Evolutionary conservation across 1,139 yeast genomes (phyloP).

Genomic region (Zygosaccharomyces sapae): DNA sequence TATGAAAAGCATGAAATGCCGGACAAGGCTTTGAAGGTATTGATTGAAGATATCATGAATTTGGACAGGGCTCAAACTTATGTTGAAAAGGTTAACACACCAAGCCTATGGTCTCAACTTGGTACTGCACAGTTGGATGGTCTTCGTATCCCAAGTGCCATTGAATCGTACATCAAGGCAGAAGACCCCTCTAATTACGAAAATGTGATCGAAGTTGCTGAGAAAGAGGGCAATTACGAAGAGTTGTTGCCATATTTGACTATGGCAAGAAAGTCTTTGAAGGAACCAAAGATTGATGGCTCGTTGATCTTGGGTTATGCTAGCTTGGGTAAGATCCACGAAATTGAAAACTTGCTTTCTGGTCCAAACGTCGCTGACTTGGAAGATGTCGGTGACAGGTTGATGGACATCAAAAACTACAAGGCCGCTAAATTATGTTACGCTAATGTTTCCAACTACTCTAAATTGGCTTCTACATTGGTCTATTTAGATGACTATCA

Average conservation of each 20-base stretch:
- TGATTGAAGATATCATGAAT: constrained; percentile 89
- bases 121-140: constrained; percentile 97
- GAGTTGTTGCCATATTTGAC: constrained; percentile 81
- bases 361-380: constrained; percentile 91
- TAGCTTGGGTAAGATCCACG: constrained; percentile 65
- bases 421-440: constrained; percentile 89
- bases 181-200: constrained; percentile 87
- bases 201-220: constrained; percentile 91
- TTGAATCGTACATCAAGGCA: constrained; percentile 83
- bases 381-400: constrained; percentile 86
- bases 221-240: constrained; percentile 93
- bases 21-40: constrained; percentile 78
- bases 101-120: constrained; percentile 90
- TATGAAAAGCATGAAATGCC: constrained; percentile 81
- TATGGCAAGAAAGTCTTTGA: constrained; percentile 90
- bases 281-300: constrained; percentile 92
- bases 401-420: constrained; percentile 77
- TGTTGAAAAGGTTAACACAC: constrained; percentile 81
- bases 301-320: constrained; percentile 88
- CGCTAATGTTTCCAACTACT: constrained; percentile 84
- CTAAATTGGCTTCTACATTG: constrained; percentile 90
- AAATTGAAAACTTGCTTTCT: constrained; percentile 77
- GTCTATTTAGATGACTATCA: constrained; percentile 91
- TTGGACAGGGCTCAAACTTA: constrained; percentile 92
- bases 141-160: constrained; percentile 85